These are phyloP conservation scores for Ophiocordyceps camponoti-saundersi DNA, from an alignment of 2,329 filamentous ascomycete genomes.

Conservation along the genomic window DNA sequence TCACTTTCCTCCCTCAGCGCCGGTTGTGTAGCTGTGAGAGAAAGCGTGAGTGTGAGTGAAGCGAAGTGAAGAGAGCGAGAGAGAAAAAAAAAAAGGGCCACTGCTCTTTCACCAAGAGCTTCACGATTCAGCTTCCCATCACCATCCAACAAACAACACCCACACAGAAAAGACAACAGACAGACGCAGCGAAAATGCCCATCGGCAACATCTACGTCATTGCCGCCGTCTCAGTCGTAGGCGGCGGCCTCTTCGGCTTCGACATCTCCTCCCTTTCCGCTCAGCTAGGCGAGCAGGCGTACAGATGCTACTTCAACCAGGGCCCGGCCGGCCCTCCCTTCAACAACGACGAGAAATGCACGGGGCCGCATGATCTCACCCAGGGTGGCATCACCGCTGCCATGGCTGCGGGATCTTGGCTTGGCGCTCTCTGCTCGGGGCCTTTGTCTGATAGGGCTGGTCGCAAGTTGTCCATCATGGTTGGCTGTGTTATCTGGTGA, in stretches of 20 bases:
- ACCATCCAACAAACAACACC: too few relatives aligned
- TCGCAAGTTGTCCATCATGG: slow-evolving; percentile 32
- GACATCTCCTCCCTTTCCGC: slow-evolving; percentile 41
- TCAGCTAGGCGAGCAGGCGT: slow-evolving; percentile 16
- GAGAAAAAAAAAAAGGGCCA: too few relatives aligned
- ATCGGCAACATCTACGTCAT: slow-evolving; percentile 19
- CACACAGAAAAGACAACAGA: background rate
- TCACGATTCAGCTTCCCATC: too few relatives aligned
- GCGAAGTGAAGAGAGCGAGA: too few relatives aligned
- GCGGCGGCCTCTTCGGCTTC: slow-evolving; percentile 31
- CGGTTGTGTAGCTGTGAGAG: too few relatives aligned
- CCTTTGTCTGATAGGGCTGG: slow-evolving; percentile 30
- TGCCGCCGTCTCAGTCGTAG: slow-evolving; percentile 18
- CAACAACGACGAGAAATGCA: slow-evolving; percentile 10
- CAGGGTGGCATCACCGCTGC: slow-evolving; percentile 35
- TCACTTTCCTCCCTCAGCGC: too few relatives aligned
- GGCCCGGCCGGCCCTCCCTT: slow-evolving; percentile 15
- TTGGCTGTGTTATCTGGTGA: slow-evolving; percentile 32
- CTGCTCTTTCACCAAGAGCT: too few relatives aligned
- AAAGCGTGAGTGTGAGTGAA: too few relatives aligned
- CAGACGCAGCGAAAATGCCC: slow-evolving; percentile 6
- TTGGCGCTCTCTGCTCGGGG: slow-evolving; percentile 30
- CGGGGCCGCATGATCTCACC: slow-evolving; percentile 19
- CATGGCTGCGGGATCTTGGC: slow-evolving; percentile 32
- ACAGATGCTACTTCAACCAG: slow-evolving; percentile 21